Base-by-base conservation (phyloP, 768 basidiomycete genomes). In the Lactarius hatsudake region DNA sequence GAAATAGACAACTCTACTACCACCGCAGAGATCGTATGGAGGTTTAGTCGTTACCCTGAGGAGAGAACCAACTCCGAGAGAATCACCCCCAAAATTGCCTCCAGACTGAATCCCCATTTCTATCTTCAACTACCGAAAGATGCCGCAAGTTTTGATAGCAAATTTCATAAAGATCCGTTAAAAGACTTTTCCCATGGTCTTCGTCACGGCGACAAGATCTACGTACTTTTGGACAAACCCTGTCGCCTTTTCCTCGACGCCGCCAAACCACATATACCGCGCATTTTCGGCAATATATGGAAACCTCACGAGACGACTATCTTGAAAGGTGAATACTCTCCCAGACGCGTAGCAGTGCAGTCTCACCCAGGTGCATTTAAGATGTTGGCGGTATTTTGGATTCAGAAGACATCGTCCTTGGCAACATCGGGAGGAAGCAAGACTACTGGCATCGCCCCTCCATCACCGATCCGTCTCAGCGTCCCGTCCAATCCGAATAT, bases 221-320 rank as follows among this genome's bases (percentile, higher is more conserved):
- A 53, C 23, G 10, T 62, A 42, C 36, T 62, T 8, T 1, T 30
- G 18, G 53, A 62, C 38, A 53, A 55, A 20, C 26, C 36, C 53
- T 54, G 36, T 26, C 61, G 51, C 15, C 36, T 62, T 26, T 55
- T 38, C 28, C 53, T 62, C 32, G 36, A 55, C 38, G 53, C 10
- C 5, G 20, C 32, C 20, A 10, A 32, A 40, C 38, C 38, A 13
- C n/a, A n/a, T 12, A 51, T 23, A 26, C 61, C 36, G 18, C 51
- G 61, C 9, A 23, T 54, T 30, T n/a, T 62, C 18, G 64, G 64
- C 9, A 65, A 65, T 17, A 2, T 65, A 26, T 65, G 64, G 64
- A 54, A 56, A 28, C 64, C 64, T 18, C 28, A 34, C 1, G n/a
- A 55, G n/a, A 43, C 28, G 17, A 26, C 56, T 30, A 61, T 65